These are phyloP conservation scores for Medicago truncatula DNA, from an alignment of 306 rosid genomes.

Conservation along the genomic window MtrunA17r5.0-ANR NC_053044.1:50534501-50535000, in stretches of 20 bases:
- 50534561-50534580: conserved; percentile 24
- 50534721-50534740: conserved; percentile 17
- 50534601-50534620: conserved; percentile 99
- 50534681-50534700: conserved; percentile 9
- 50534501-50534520: conserved; percentile 6
- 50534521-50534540: conserved; percentile 10
- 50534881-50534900: conserved; percentile 30
- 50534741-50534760: conserved; percentile 29
- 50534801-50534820: conserved; percentile 35
- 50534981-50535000: conserved; percentile 99
- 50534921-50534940: conserved; percentile 71
- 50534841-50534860: conserved; percentile 23
- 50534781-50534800: conserved; percentile 26
- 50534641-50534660: conserved; percentile 30
- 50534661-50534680: background rate
- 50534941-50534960: conserved; percentile 99
- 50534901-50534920: conserved; percentile 43
- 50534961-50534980: conserved; percentile 99
- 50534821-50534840: conserved; percentile 19
- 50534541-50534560: conserved; percentile 6
- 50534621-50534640: conserved; percentile 98
- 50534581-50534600: conserved; percentile 69
- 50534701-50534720: conserved; percentile 28
- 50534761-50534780: conserved; percentile 16
- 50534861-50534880: conserved; percentile 21